Evolutionary conservation across 2,329 filamentous ascomycete genomes (phyloP).

Genomic region (Aspergillus sojae): DNA sequence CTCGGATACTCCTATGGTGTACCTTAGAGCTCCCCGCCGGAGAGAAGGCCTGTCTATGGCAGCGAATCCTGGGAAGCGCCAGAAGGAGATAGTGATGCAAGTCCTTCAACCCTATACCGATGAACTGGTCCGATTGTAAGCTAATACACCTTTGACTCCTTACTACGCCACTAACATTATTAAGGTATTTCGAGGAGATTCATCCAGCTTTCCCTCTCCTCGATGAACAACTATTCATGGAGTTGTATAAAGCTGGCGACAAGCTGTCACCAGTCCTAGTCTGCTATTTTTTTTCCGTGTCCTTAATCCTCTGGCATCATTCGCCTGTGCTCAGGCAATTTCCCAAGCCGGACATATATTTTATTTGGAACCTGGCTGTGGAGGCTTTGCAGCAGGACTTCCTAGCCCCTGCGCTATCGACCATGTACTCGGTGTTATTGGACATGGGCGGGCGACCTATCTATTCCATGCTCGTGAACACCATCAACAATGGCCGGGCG

Average conservation of each 20-base stretch:
- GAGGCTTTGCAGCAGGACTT: conserved; percentile 58
- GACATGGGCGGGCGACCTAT: conserved; percentile 58
- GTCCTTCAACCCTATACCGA: conserved; percentile 39
- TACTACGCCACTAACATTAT: not conserved
- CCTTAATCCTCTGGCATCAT: conserved; percentile 53
- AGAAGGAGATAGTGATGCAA: conserved; percentile 51
- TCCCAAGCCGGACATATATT: conserved; percentile 51
- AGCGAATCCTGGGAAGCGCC: conserved; percentile 19
- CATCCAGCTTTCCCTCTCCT: conserved; percentile 57
- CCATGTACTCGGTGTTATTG: conserved; percentile 54
- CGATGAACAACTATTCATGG: conserved; percentile 50
- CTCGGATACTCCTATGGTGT: conserved; percentile 9
- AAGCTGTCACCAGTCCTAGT: conserved; percentile 54
- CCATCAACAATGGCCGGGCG: conserved; percentile 51
- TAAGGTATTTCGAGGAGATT: conserved; percentile 52
- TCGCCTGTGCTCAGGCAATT: conserved; percentile 15
- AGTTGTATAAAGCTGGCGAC: conserved; percentile 42
- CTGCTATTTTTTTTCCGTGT: conserved; percentile 53
- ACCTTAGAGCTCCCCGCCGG: conserved; percentile 10
- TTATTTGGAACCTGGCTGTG: conserved; percentile 59
- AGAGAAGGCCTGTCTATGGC: conserved; percentile 16
- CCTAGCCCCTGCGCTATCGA: conserved; percentile 54
- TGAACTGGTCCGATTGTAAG: conserved; percentile 46
- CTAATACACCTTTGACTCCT: not conserved
- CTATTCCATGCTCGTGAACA: conserved; percentile 56